These are phyloP conservation scores for Sungouiozyma ichnusensis DNA, from an alignment of 805 yeast species.

Conservation along the genomic window DNA sequence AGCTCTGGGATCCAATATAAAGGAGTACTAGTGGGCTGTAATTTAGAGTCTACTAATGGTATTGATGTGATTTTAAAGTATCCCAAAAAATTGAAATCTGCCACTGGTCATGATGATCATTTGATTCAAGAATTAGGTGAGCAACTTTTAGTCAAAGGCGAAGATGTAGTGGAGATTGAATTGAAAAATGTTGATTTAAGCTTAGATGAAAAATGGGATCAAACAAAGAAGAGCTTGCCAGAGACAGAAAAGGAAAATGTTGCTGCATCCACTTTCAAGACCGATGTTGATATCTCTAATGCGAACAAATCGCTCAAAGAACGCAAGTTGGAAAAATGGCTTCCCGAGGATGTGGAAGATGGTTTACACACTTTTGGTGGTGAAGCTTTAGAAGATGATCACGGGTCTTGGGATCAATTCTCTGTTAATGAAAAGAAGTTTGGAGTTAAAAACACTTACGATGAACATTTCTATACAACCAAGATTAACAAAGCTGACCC, in stretches of 20 bases:
- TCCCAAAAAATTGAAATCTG: conserved; percentile 34
- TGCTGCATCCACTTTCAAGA: conserved; percentile 40
- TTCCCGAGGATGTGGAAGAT: conserved; percentile 44
- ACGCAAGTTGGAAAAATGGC: conserved; percentile 77
- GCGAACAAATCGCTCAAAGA: conserved; percentile 35
- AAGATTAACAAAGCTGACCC: conserved; percentile 60
- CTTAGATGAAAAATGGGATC: conserved; percentile 16
- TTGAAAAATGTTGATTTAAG: conserved; percentile 27
- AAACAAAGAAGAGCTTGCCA: conserved; percentile 5
- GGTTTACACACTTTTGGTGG: too few relatives aligned
- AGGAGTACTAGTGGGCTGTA: conserved; percentile 49
- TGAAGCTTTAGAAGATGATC: conserved; percentile 30
- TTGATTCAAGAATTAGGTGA: conserved; percentile 16
- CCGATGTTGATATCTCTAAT: conserved; percentile 77
- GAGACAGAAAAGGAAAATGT: conserved; percentile 2
- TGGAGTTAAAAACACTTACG: conserved; percentile 73
- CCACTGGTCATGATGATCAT: conserved; percentile 6
- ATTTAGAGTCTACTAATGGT: conserved; percentile 34
- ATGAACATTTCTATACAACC: conserved; percentile 83
- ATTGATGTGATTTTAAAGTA: conserved; percentile 45
- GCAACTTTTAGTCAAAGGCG: conserved; percentile 23
- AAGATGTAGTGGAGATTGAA: conserved; percentile 33
- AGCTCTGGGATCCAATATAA: conserved; percentile 47
- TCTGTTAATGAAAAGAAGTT: conserved; percentile 81
- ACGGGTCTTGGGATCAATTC: conserved; percentile 78